A percentile compares a stretch with the other conserved stretches of the same genome.
phyloP scores from a whole-genome alignment of 139 green algal genomes.

The Raphidocelis subcapitata region DNA sequence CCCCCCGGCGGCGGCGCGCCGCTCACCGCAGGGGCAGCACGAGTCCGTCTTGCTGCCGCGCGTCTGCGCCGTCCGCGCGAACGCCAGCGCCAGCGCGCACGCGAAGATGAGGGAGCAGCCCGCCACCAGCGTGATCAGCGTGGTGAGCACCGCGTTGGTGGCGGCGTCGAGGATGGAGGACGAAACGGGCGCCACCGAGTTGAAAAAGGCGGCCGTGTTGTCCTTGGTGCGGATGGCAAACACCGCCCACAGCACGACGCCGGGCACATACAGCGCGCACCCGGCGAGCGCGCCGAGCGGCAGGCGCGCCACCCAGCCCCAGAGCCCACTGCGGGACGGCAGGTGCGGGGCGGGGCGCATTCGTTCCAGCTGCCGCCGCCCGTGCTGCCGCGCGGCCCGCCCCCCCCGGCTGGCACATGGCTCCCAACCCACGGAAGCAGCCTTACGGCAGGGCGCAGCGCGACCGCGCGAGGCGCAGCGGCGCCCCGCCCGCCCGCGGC shows the following conservation, averaged over 20 bases:
- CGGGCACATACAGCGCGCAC: slow-evolving; percentile 15
- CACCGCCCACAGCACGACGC: slow-evolving; percentile 25
- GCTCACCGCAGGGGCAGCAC: slow-evolving; percentile 25
- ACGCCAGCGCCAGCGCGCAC: slow-evolving; percentile 15
- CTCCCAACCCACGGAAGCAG: too few species aligned
- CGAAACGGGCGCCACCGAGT: slow-evolving; percentile 6
- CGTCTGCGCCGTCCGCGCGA: slow-evolving; percentile 15
- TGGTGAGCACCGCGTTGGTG: slow-evolving; percentile 16
- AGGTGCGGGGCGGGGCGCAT: too few species aligned
- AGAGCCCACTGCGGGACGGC: too few species aligned
- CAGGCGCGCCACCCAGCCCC: too few species aligned
- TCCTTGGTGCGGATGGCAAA: slow-evolving; percentile 24
- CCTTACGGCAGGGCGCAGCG: too few species aligned
- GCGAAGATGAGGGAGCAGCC: slow-evolving; percentile 22
- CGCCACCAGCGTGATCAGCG: slow-evolving; percentile 16
- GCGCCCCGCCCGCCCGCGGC: too few species aligned
- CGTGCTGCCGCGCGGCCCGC: too few species aligned
- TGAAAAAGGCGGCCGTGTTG: slow-evolving; percentile 21
- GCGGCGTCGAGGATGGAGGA: slow-evolving; percentile 20
- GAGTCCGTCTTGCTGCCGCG: background rate
- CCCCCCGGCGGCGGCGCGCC: background rate
- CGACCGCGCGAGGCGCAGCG: too few species aligned
- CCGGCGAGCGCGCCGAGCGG: too few species aligned
- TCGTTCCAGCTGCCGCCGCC: too few species aligned
- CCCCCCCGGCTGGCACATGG: too few species aligned